phyloP scores from a whole-genome alignment of 352 stramenopile genomes.

The Pseudoperonospora humuli region DNA sequence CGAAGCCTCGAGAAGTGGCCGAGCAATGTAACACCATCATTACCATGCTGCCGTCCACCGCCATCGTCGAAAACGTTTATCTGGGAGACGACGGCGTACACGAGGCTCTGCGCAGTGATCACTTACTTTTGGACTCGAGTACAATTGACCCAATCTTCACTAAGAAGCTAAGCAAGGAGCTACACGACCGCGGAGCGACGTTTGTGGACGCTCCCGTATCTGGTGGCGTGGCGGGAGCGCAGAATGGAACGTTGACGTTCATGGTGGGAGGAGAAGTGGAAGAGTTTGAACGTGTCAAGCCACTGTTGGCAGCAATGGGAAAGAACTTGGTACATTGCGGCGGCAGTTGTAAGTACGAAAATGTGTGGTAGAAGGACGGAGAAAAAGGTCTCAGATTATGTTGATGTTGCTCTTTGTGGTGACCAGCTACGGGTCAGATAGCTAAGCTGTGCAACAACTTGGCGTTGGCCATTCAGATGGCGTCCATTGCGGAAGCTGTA shows the following conservation, averaged over 20 bases:
- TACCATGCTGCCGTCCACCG: constrained; percentile 92
- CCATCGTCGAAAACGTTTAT: constrained; percentile 82
- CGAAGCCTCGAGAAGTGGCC: constrained; percentile 64
- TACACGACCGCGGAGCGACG: constrained; percentile 41
- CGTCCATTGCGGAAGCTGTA: constrained; percentile 93
- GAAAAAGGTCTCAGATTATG: neutral
- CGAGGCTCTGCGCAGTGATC: constrained; percentile 50
- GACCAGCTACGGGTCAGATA: constrained; percentile 61
- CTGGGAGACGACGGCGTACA: constrained; percentile 63
- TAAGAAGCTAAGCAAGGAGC: constrained; percentile 71
- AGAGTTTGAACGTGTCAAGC: constrained; percentile 68
- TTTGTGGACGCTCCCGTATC: constrained; percentile 96
- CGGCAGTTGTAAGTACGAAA: constrained; percentile 65
- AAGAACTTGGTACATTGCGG: constrained; percentile 92
- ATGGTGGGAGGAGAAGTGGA: constrained; percentile 87
- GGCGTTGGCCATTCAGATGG: constrained; percentile 95
- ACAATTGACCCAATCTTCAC: constrained; percentile 93
- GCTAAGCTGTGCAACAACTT: constrained; percentile 99
- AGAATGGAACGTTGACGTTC: constrained; percentile 96
- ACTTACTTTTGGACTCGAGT: constrained; percentile 92
- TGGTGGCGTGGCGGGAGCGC: constrained; percentile 92
- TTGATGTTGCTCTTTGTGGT: constrained; percentile 1
- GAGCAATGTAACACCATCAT: constrained; percentile 79
- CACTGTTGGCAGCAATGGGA: constrained; percentile 89
- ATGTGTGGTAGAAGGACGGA: constrained; percentile 1